A percentile compares a stretch with the other conserved stretches of the same genome.
Conservation (phyloP, 139 green algal species). For the Astrephomene gubernaculifera region DNA sequence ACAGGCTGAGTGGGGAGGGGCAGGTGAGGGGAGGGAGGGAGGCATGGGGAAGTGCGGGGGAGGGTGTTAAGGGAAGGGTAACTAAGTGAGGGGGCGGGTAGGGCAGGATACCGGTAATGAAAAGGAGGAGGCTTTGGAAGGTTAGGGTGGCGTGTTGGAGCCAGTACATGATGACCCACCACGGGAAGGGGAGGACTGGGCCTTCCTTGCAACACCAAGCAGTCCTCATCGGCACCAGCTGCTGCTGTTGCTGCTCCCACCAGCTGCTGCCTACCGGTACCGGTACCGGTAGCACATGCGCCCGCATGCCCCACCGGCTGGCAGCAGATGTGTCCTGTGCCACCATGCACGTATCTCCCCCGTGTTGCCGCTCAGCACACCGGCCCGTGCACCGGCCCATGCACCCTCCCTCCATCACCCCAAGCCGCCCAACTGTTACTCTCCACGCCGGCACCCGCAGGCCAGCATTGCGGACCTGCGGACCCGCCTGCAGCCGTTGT, state of each 20-base stretch:
- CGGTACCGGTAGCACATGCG: background rate
- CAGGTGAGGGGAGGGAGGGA: background rate
- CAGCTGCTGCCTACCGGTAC: background rate
- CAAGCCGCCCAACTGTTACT: background rate
- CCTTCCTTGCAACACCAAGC: no score
- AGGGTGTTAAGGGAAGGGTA: background rate
- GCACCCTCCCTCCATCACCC: background rate
- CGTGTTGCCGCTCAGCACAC: background rate
- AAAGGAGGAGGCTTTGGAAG: background rate
- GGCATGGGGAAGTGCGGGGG: background rate
- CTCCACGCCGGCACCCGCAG: background rate
- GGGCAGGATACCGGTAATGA: no score
- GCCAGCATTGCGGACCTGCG: conserved; percentile 7
- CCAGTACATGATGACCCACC: background rate
- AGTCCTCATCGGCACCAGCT: background rate
- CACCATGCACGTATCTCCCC: background rate
- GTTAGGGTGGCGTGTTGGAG: background rate
- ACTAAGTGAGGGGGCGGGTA: background rate
- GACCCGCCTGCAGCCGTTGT: background rate
- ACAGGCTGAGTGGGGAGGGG: background rate
- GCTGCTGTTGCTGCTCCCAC: background rate
- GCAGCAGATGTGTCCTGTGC: background rate
- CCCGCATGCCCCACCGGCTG: background rate
- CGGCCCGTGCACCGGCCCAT: background rate
- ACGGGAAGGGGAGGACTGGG: no score